Conservation (phyloP, 306 rosid species). For the Castanea crenata region DNA sequence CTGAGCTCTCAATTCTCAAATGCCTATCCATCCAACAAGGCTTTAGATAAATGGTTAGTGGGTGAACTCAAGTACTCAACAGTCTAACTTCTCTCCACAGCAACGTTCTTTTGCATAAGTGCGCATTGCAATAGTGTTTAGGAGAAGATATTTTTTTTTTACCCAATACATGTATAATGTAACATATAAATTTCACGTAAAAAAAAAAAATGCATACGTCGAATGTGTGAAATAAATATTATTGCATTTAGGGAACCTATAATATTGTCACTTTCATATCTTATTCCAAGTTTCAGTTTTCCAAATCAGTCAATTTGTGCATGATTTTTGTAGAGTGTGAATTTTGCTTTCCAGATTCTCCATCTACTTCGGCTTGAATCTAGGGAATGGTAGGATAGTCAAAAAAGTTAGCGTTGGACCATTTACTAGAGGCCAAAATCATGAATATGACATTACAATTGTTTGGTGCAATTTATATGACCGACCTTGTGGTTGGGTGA, state of each 20-base stretch:
- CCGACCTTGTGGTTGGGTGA: not conserved
- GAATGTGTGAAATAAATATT: too few relatives aligned
- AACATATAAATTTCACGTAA: too few relatives aligned
- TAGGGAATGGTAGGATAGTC: not conserved
- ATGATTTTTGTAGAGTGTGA: not conserved
- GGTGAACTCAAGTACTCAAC: not conserved
- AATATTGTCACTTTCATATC: not conserved
- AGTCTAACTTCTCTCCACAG: constrained; percentile 4
- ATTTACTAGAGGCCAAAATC: not conserved
- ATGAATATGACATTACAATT: not conserved
- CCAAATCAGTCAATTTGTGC: not conserved
- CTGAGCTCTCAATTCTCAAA: not conserved
- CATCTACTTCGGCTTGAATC: not conserved
- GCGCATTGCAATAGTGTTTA: not conserved
- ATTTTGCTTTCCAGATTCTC: not conserved
- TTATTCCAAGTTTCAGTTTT: not conserved
- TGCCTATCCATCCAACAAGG: constrained; percentile 64
- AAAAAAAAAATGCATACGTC: too few relatives aligned
- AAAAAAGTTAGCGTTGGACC: not conserved
- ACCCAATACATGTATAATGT: too few relatives aligned
- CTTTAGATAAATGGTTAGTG: constrained; percentile 6
- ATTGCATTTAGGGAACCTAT: not conserved
- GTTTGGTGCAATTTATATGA: not conserved
- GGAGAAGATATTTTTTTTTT: too few relatives aligned
- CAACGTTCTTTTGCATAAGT: not conserved